Evolutionary conservation across 1,284 basidiomycete species (phyloP), one percentile per base, ranked within the genome.

Genomic region (Marasmius fiardii): DNA sequence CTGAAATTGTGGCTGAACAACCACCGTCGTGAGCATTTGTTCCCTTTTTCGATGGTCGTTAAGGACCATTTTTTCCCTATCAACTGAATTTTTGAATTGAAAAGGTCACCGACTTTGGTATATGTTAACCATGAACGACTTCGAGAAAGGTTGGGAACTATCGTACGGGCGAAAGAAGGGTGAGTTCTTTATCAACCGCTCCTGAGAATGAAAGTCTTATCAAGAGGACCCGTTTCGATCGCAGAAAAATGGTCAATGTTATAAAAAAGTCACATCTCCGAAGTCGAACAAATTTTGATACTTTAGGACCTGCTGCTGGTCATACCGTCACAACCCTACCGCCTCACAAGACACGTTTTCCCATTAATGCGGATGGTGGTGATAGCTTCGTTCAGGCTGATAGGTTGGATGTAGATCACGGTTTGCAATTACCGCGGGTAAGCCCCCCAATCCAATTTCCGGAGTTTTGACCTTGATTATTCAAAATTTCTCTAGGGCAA

Each of bases 171-270:
- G 4, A 57, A 57, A 34, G 56, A 57, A 39, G 52, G 52, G 56
- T 57, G 24, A 6, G 48, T 52, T 20, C 11, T 14, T 10, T 35
- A 18, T 31, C 35, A 4, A 34, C 3, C 2, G 11, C 37, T 52
- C 35, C n/a, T 34, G 5, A n/a, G 39, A 26, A 6, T 28, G 20
- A 14, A 37, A 35, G 18, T 11, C 21, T 52, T n/a, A 48, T 48
- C 11, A 5, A 5, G 24, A 41, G 6, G 21, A n/a, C 10, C 7
- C 14, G n/a, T 20, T 7, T n/a, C 12, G 0, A 3, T 6, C 7
- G n/a, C 28, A 57, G 56, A 12, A 47, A 52, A 21, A 57, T 57
- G 56, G 56, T 57, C 20, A 57, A 57, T 16, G 52, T 57, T 2
- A 53, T 53, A 11, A 8, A 53, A 45, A 37, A 41, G 24, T 21